Evolutionary conservation across 768 basidiomycete genomes (phyloP), one percentile per base, ranked within the genome.

Genomic region (Tephrocybe sp.): DNA sequence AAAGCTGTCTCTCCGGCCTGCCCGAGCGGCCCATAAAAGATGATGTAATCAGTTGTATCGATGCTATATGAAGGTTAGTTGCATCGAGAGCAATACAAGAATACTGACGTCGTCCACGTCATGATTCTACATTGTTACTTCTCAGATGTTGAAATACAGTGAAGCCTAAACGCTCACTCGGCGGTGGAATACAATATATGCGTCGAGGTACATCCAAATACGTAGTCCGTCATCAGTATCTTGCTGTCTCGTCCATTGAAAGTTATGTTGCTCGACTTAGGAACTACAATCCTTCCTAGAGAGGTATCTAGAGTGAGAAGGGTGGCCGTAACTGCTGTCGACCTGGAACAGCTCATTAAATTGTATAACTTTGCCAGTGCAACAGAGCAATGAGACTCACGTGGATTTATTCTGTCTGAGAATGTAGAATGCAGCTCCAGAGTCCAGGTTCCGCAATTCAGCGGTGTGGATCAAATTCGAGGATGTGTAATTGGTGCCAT

Each of bases 61-160:
- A 79, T 70, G 1, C 76, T 78, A 44, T 12, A 15, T 30, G 21
- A 50, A 39, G 36, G 12, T 52, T 31, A 13, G 26, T 25, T 16
- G 24, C 16, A 3, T 16, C 24, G 25, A 15, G n/a, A 15, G 9
- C 18, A 9, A 19, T 9, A 31, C 16, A 48, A 24, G 18, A n/a
- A 18, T 30, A 54, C 74, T 58, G 47, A 73, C 77, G 76, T 78
- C n/a, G 75, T 73, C 77, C 77, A 79, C 11, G 78, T 78, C 73
- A 77, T 71, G 38, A 80, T 72, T 49, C 78, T 79, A 43, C 18
- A 27, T 18, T 19, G 12, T 21, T 9, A 28, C 8, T 44, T 16
- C 44, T 52, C 12, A 27, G 24, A 21, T 27, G 24, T 11, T 18
- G 16, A 41, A n/a, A n/a, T n/a, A 34, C 24, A 22, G 30, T 21